phyloP scores from a whole-genome alignment of 768 basidiomycete species.

The Hypholoma fasciculare region DNA sequence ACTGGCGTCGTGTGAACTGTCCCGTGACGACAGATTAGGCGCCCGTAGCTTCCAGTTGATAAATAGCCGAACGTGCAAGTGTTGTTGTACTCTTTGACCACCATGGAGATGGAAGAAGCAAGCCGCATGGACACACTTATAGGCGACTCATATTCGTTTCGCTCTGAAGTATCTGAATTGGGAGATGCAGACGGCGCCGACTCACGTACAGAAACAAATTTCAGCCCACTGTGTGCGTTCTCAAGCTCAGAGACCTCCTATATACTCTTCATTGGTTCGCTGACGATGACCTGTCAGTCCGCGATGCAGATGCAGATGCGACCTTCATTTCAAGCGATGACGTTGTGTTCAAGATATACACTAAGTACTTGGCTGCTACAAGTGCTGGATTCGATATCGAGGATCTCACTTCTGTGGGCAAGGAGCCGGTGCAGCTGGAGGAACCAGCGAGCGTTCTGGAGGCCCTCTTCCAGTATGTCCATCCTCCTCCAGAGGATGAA shows the following conservation, averaged over 20 bases:
- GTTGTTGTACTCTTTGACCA: neutral
- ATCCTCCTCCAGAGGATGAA: slow-evolving; percentile 14
- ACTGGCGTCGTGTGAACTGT: too few relatives aligned
- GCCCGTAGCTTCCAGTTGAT: neutral
- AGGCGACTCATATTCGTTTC: too few relatives aligned
- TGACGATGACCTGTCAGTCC: neutral
- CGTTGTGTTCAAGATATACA: slow-evolving; percentile 6
- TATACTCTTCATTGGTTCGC: neutral
- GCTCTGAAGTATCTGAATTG: too few relatives aligned
- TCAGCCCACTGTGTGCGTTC: neutral
- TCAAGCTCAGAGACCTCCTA: neutral
- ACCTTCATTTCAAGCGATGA: slow-evolving; percentile 5
- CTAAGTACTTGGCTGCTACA: neutral
- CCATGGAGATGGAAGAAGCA: neutral
- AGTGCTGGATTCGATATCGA: neutral
- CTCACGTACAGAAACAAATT: too few relatives aligned
- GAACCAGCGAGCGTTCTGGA: slow-evolving; percentile 22
- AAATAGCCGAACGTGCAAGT: neutral
- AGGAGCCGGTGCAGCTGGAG: slow-evolving; percentile 17
- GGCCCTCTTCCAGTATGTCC: slow-evolving; percentile 23
- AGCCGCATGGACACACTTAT: too few relatives aligned
- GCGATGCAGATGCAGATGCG: neutral
- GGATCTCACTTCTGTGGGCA: neutral
- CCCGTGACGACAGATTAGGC: neutral
- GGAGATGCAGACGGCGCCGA: too few relatives aligned